Conservation (phyloP, 2,329 filamentous ascomycete genomes). For the Coleophoma cylindrospora region DNA sequence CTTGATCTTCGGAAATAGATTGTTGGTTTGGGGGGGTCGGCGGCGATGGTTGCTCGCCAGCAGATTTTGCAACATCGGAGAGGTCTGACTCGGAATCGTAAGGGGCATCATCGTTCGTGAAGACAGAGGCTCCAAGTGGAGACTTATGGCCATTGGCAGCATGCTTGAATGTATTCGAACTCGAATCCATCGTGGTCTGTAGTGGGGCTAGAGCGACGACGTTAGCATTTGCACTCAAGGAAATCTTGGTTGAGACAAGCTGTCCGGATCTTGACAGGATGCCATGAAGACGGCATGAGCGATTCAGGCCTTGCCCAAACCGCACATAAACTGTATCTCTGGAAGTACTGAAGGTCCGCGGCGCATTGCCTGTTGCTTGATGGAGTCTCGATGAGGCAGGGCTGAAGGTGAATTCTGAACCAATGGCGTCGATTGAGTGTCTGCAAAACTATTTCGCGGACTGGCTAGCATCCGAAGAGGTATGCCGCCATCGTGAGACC, state of each 20-base stretch:
- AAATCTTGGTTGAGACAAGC: constrained; percentile 12
- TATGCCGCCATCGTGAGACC: background rate
- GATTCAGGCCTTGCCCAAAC: constrained; percentile 14
- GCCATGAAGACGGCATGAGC: constrained; percentile 13
- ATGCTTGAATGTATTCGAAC: constrained; percentile 56
- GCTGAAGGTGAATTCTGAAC: constrained; percentile 18
- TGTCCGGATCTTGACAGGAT: constrained; percentile 12
- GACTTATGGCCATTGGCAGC: constrained; percentile 63
- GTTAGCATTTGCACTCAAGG: constrained; percentile 33
- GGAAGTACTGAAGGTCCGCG: constrained; percentile 12
- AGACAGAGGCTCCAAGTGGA: constrained; percentile 42
- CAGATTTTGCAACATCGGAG: constrained; percentile 62
- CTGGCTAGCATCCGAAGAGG: no score
- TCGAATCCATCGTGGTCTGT: constrained; percentile 56
- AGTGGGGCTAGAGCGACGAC: constrained; percentile 48
- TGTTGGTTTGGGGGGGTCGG: constrained; percentile 36
- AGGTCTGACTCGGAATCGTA: constrained; percentile 69
- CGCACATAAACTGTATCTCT: constrained; percentile 5
- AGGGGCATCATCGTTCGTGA: constrained; percentile 33
- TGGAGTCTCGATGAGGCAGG: constrained; percentile 11
- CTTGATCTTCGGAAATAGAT: constrained; percentile 24
- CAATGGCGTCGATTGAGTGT: constrained; percentile 15
- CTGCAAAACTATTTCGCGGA: background rate
- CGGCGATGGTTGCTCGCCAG: constrained; percentile 42
- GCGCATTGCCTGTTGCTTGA: constrained; percentile 23